Conservation (phyloP, 805 yeast species). For the Hanseniaspora guilliermondii region DNA sequence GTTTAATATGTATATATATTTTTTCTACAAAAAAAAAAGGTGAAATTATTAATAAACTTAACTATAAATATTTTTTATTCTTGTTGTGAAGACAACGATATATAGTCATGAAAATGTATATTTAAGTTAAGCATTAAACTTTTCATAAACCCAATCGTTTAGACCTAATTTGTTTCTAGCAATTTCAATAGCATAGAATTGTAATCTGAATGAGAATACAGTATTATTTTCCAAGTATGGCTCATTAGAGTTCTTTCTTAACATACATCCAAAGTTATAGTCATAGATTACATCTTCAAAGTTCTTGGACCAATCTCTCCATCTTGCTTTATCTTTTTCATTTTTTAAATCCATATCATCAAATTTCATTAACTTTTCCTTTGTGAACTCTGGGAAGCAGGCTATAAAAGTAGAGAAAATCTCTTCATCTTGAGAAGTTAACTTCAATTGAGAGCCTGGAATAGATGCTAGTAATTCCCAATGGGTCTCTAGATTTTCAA, state of each 20-base stretch:
- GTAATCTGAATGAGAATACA: slow-evolving; percentile 82
- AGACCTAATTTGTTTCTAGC: slow-evolving; percentile 81
- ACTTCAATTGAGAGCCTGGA: slow-evolving; percentile 66
- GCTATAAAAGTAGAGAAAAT: slow-evolving; percentile 47
- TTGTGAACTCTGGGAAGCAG: slow-evolving; percentile 80
- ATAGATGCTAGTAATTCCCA: slow-evolving; percentile 66
- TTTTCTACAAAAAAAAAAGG: too few relatives aligned
- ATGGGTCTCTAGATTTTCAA: slow-evolving; percentile 86
- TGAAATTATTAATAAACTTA: too few relatives aligned
- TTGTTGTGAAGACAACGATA: background rate
- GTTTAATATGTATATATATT: too few relatives aligned
- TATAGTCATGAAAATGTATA: background rate
- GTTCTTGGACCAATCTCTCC: slow-evolving; percentile 77
- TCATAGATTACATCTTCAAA: slow-evolving; percentile 77
- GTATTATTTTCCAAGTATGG: slow-evolving; percentile 79
- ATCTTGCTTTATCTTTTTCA: slow-evolving; percentile 63
- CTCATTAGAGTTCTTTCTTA: slow-evolving; percentile 56
- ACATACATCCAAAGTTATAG: slow-evolving; percentile 86
- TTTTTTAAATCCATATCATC: slow-evolving; percentile 75
- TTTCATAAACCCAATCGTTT: slow-evolving; percentile 61
- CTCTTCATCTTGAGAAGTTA: slow-evolving; percentile 61
- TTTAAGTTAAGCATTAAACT: background rate
- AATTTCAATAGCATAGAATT: slow-evolving; percentile 88
- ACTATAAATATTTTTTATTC: background rate
- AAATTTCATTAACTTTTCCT: slow-evolving; percentile 43